phyloP scores from a whole-genome alignment of 1,139 yeast genomes.

The Nadsonia commutata region DNA sequence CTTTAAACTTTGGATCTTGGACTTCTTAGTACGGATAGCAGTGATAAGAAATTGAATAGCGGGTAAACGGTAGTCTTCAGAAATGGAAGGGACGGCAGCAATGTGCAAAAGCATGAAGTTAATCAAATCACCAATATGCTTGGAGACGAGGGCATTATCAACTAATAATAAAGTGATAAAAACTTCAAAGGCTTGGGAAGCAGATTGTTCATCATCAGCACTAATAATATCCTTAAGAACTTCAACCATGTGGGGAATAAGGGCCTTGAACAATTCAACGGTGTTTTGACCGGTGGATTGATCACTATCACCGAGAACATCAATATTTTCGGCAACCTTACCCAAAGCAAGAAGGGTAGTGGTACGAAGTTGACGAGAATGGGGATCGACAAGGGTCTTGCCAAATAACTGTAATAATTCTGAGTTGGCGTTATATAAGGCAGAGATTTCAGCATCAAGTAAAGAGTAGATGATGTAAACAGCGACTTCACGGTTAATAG shows the following conservation, averaged over 20 bases:
- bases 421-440: slow-evolving; percentile 44
- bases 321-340: slow-evolving; percentile 53
- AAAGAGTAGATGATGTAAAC: slow-evolving; percentile 65
- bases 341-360: slow-evolving; percentile 77
- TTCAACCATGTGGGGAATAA: slow-evolving; percentile 69
- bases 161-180: slow-evolving; percentile 66
- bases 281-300: slow-evolving; percentile 27
- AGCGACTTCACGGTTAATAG: slow-evolving; percentile 67
- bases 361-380: slow-evolving; percentile 59
- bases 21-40: slow-evolving; percentile 50
- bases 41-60: slow-evolving; percentile 78
- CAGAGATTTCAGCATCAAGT: slow-evolving; percentile 53
- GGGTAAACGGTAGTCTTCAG: slow-evolving; percentile 69
- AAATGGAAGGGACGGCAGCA: slow-evolving; percentile 50
- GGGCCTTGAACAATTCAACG: slow-evolving; percentile 45
- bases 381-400: slow-evolving; percentile 48
- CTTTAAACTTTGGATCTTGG: slow-evolving; percentile 45
- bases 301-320: slow-evolving; percentile 24
- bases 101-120: slow-evolving; percentile 58
- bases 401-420: slow-evolving; percentile 60
- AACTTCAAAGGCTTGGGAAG: slow-evolving; percentile 69
- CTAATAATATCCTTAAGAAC: slow-evolving; percentile 66
- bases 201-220: slow-evolving; percentile 55
- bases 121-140: slow-evolving; percentile 53
- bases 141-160: slow-evolving; percentile 70